Evolutionary conservation across 371 early-diverging fungal genomes (phyloP), one percentile per base, ranked within the genome.

Genomic region (Mortierella sp.): DNA sequence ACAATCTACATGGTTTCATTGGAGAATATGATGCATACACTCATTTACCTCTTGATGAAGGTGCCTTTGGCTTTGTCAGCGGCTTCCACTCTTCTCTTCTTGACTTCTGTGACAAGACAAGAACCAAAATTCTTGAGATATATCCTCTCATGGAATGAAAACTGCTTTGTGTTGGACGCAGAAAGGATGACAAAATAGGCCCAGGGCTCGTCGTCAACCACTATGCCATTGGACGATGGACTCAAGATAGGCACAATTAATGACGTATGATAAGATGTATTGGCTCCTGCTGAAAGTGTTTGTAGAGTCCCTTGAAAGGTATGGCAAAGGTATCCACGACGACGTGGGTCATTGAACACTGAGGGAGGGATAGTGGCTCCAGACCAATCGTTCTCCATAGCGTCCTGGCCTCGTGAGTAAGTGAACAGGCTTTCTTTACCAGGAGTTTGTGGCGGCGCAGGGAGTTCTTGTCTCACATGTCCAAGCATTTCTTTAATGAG

Each of bases 81-180:
- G 8, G 84, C 84, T 15, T 84, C 82, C 3, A 85, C 84, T 24
- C 83, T 63, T 38, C 84, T 63, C 64, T 84, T 84, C 72, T 82
- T 59, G 22, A 85, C 85, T 53, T 85, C 84, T 6, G 84, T 85
- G 48, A 84, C 74, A 22, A 85, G 67, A 43, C 82, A 82, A 3
- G 82, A 77, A 11, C 85, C 85, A 77, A 84, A 84, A 70, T 85
- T 84, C 40, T 82, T 76, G 45, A 84, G 73, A 55, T 82, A 84
- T 50, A 83, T 72, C 38, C 80, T 65, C 55, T 85, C 85, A 58
- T 85, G 84, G 24, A 77, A 74, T 10, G 77, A 77, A 40, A 85
- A 82, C 58, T 82, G 77, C 43, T 84, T 76, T 0, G 75, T 77
- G 33, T 65, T 73, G 1, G 85, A 77, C 11, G 84, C 63, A 0